Percentiles rank a stretch among this genome's conserved stretches.
These are phyloP conservation scores for Fraxinus pennsylvanica DNA, from an alignment of 257 asterid genomes.

Conservation along the genomic window DNA sequence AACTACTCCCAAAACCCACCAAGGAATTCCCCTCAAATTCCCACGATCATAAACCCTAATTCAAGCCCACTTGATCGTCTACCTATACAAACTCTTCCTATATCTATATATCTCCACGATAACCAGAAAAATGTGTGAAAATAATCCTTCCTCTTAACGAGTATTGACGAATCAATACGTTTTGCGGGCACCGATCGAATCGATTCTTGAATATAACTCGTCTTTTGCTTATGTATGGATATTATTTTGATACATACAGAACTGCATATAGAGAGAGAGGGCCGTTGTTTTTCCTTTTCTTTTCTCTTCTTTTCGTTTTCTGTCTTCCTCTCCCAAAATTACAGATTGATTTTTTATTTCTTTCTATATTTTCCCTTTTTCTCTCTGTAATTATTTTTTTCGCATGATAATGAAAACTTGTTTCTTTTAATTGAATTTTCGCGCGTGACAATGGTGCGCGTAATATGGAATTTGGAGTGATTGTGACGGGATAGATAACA, in stretches of 20 bases:
- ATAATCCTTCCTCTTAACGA: constrained; percentile 17
- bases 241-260: constrained; percentile 29
- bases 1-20: constrained; percentile 43
- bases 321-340: constrained; percentile 4
- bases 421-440: neutral
- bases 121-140: constrained; percentile 21
- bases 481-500: neutral
- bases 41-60: constrained; percentile 47
- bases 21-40: constrained; percentile 34
- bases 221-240: constrained; percentile 33
- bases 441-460: constrained; percentile 1
- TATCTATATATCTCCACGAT: constrained; percentile 10
- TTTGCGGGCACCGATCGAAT: constrained; percentile 46
- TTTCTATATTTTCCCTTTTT: neutral
- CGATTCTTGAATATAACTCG: constrained; percentile 41
- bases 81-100: constrained; percentile 27
- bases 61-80: constrained; percentile 64
- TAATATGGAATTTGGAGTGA: neutral
- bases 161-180: constrained; percentile 31
- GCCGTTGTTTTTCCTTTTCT: constrained; percentile 20
- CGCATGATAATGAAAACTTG: neutral
- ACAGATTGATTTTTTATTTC: neutral
- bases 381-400: neutral
- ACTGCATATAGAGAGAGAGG: constrained; percentile 25
- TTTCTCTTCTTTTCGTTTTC: constrained; percentile 14